phyloP scores from a whole-genome alignment of 2,329 filamentous ascomycete species.

The Blastomyces gilchristii region DNA sequence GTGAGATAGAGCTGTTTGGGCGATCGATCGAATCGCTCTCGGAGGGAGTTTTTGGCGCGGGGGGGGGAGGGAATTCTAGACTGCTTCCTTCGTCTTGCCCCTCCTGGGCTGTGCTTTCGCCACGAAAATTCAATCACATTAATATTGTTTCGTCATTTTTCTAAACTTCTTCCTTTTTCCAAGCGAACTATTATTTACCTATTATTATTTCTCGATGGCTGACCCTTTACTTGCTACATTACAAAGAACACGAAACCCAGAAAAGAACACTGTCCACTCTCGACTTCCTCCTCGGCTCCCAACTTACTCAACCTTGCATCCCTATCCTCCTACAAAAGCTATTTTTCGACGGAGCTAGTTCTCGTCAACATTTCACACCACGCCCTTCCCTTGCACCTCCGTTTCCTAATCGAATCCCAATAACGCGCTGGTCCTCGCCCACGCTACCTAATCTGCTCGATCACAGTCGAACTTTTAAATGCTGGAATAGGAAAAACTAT shows the following conservation, averaged over 20 bases:
- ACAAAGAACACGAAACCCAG: no score
- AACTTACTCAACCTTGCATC: background rate
- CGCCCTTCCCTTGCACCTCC: background rate
- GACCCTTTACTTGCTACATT: background rate
- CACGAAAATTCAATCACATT: conserved; percentile 7
- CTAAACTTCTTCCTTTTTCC: background rate
- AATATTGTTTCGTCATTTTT: background rate
- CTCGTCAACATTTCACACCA: background rate
- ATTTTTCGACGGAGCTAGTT: background rate
- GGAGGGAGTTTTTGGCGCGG: background rate
- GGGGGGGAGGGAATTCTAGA: background rate
- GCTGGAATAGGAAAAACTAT: background rate
- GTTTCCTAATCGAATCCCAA: background rate
- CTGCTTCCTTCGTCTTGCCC: background rate
- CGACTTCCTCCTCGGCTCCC: background rate
- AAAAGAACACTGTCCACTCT: no score
- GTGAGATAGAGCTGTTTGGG: no score
- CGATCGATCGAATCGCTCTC: background rate
- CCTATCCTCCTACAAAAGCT: background rate
- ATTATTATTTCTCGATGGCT: background rate
- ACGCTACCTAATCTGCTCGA: background rate
- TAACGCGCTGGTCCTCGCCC: no score
- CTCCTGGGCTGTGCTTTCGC: background rate
- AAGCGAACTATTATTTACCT: no score
- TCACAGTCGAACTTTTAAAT: background rate